Base-by-base conservation (phyloP, 768 basidiomycete genomes). In the Cantharellus anzutake region DNA sequence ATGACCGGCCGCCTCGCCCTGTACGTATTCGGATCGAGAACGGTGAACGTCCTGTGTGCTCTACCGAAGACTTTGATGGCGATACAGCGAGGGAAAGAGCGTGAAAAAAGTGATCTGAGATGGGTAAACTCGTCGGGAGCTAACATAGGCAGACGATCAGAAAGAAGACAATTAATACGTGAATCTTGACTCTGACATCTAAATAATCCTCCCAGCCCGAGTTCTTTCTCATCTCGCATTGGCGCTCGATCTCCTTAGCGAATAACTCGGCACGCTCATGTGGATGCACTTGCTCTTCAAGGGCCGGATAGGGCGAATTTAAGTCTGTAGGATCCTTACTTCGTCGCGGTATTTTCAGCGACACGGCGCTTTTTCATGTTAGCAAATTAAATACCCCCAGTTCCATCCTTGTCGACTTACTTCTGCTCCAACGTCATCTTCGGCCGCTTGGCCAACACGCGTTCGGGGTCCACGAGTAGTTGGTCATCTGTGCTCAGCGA, bases 181-280 rank as follows among this genome's bases (percentile, higher is more conserved):
- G 20, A 29, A 29, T 29, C 20, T 29, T 62, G 41, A 57, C 2
- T 70, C 78, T 67, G 67, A 89, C 86, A 70, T 96, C 92, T 63
- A 88, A 76, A 58, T 76, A 74, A 67, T 97, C 92, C 64, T 94
- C 92, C 83, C 89, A 94, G 65, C 92, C 86, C 53, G 75, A 70
- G 56, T 91, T 85, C 67, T 82, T 84, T 68, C 83, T 81, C 56
- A 73, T 73, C 35, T 69, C 73, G 67, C 84, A 69, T 51, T 78
- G 74, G n/a, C 74, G 73, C 66, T 83, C 86, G 68, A 84, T 77
- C 67, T 77, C 76, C 52, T 74, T 75, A 60, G 73, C 76, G 62
- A 90, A 83, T 5, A 74, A 70, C 1, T 73, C 73, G 55, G 76
- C 71, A 38, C 87, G 81, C 61, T 87, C 84, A 68, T 34, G 71